Evolutionary conservation across 768 basidiomycete species (phyloP).

Genomic region (Xerocomus potaroensis): DNA sequence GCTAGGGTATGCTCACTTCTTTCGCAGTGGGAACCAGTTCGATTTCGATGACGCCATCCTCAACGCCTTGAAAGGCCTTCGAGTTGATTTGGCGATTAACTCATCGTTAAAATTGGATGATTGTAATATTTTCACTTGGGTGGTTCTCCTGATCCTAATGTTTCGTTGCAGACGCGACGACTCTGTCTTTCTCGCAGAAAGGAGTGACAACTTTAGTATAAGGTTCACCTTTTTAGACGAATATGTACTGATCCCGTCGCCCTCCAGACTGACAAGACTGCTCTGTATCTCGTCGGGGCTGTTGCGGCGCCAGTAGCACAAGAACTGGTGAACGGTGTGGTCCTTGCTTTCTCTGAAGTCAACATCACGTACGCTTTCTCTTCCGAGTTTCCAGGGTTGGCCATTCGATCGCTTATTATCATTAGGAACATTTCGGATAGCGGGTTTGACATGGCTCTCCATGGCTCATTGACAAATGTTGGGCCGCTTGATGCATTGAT

Average conservation of each 20-base stretch:
- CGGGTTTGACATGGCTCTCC: conserved; percentile 60
- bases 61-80: conserved; percentile 53
- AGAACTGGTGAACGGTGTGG: conserved; percentile 54
- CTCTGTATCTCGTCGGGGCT: conserved; percentile 64
- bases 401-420: conserved; percentile 50
- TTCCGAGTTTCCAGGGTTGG: background rate
- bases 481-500: conserved; percentile 71
- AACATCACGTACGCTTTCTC: conserved; percentile 48
- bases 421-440: conserved; percentile 51
- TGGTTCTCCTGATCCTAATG: conserved; percentile 1
- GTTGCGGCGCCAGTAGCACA: conserved; percentile 66
- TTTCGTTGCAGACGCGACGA: conserved; percentile 44
- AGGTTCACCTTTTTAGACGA: background rate
- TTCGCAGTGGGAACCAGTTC: conserved; percentile 58
- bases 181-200: conserved; percentile 54
- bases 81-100: conserved; percentile 54
- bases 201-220: conserved; percentile 52
- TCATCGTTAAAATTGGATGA: conserved; percentile 59
- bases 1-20: conserved; percentile 3
- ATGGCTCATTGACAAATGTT: conserved; percentile 55
- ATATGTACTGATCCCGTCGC: conserved; percentile 1
- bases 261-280: conserved; percentile 54
- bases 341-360: conserved; percentile 51
- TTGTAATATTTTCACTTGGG: conserved; percentile 38
- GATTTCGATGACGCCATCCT: conserved; percentile 58